Base-by-base conservation (phyloP, 441 rosid species). In the Pelargonium citronellum region DNA sequence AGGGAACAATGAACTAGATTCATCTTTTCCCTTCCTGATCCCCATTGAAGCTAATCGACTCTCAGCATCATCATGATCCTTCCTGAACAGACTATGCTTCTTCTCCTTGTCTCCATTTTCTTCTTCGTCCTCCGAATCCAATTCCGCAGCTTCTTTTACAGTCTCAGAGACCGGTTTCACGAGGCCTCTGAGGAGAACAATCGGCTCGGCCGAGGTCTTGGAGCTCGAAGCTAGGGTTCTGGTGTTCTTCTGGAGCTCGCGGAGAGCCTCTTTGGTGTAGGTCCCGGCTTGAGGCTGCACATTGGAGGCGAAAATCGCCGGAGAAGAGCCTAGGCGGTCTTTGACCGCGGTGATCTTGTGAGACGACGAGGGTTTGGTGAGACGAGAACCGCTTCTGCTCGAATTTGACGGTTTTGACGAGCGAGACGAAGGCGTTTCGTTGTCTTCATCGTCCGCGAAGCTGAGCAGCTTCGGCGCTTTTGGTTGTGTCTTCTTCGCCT, bases 221-320 rank as follows among this genome's bases (percentile, higher is more conserved):
- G 66, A 51, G 20, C 60, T 53, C 0, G 79, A 80, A 0, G 91
- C 91, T 5, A 94, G 87, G 71, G 92, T 88, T 64, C 89, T 88
- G 7, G 96, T 91, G 75, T 91, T 94, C 81, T 86, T 94, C 15
- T 89, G 99, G 60, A 91, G 97, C 84, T 94, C 96, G 41, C 86
- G 95, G 17, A 94, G 83, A 8, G 91, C 88, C 75, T 93, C 96
- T 79, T 81, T 88, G 17, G 97, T 89, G 79, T 95, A 95, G 77
- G 86, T 75, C 0, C 97, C 96, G 0, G 95, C 96, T 70, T 89
- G 97, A 0, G 97, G 93, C 67, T 78, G 85, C 62, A 93, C 96
- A 73, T 89, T 90, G 60, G 95, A 90, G 16, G 78, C 72, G n/a
- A 81, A 46, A 67, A 78, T 66, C 5, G 84, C 62, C 60, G 79